A percentile compares a stretch with the other conserved stretches of the same genome.
Evolutionary conservation across 2,329 filamentous ascomycete genomes (phyloP).

Genomic region (Sporothrix pallida): DNA sequence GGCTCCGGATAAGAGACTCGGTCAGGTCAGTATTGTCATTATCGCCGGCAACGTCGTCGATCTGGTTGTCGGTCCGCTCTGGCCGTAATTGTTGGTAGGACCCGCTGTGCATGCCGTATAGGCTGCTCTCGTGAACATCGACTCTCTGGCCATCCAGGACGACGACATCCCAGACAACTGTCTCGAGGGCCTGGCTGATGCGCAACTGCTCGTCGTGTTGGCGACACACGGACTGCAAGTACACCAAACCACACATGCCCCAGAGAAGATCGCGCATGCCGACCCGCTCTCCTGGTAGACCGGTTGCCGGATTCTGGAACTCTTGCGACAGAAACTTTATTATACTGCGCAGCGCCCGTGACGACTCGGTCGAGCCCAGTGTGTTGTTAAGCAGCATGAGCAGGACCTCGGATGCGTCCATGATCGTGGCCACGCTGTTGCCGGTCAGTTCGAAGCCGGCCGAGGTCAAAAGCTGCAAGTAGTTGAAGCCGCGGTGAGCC

Average conservation of each 20-base stretch:
- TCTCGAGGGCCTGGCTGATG: slow-evolving; percentile 55
- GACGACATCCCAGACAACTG: slow-evolving; percentile 70
- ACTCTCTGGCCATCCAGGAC: slow-evolving; percentile 64
- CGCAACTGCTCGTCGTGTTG: slow-evolving; percentile 58
- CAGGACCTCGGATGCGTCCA: slow-evolving; percentile 61
- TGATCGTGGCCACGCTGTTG: slow-evolving; percentile 34
- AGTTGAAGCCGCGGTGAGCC: slow-evolving; percentile 37
- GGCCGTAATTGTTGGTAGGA: slow-evolving; percentile 35
- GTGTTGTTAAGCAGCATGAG: slow-evolving; percentile 67
- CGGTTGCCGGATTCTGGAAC: slow-evolving; percentile 67
- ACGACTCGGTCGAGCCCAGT: slow-evolving; percentile 72
- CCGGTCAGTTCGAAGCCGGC: slow-evolving; percentile 39
- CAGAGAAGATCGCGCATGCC: slow-evolving; percentile 66
- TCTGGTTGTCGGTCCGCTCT: neutral
- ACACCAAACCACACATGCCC: slow-evolving; percentile 65
- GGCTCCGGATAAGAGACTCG: slow-evolving; percentile 57
- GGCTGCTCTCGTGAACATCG: slow-evolving; percentile 53
- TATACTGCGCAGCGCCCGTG: slow-evolving; percentile 69
- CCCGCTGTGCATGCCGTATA: slow-evolving; percentile 44
- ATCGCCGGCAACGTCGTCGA: slow-evolving; percentile 43
- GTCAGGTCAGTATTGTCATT: slow-evolving; percentile 52
- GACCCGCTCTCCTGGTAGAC: slow-evolving; percentile 63
- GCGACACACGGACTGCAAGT: slow-evolving; percentile 64
- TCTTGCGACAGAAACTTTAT: slow-evolving; percentile 67
- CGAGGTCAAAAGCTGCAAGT: slow-evolving; percentile 36